Base-by-base conservation (phyloP, 768 basidiomycete species). In the Amyloporia xantha region DNA sequence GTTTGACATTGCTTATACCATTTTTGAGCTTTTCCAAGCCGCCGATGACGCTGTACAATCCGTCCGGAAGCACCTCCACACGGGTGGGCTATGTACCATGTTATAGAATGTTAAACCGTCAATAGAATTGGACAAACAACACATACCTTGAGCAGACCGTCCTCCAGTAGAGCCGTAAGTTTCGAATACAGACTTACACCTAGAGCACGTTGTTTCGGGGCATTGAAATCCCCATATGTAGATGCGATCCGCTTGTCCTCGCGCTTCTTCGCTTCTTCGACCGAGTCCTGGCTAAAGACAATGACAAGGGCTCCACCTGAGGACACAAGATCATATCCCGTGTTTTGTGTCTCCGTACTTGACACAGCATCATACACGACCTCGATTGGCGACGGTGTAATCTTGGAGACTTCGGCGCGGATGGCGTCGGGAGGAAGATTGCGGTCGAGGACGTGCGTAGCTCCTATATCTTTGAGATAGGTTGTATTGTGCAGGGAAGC, bases 61-160 rank as follows among this genome's bases (percentile, higher is more conserved):
- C 61, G 6, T 49, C 46, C 1, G 60, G 57, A 5, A 63, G 44
- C 12, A 73, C 56, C 53, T 76, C 68, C 4, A 66, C 50, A n/a
- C 62, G 59, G 50, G 67, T 68, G 0, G 76, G 73, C 74, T 75
- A 27, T 17, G n/a, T n/a, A n/a, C n/a, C n/a, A n/a, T n/a, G n/a
- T n/a, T n/a, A n/a, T n/a, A n/a, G n/a, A n/a, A n/a, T n/a, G n/a
- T n/a, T n/a, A n/a, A n/a, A n/a, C n/a, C n/a, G n/a, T n/a, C n/a
- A n/a, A n/a, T n/a, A n/a, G n/a, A n/a, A n/a, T n/a, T n/a, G n/a
- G 45, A n/a, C 45, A 33, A 39, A 19, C 15, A 9, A 17, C 4
- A 48, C 55, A 3, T 25, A 60, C 61, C 56, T 58, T 55, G 40
- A 62, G 41, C 5, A 45, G 40, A 3, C 59, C 59, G 3, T 24